Percentiles rank a stretch among this genome's conserved stretches.
These are phyloP conservation scores for Paxillus rubicundulus DNA, from an alignment of 768 basidiomycete species.

Conservation along the genomic window DNA sequence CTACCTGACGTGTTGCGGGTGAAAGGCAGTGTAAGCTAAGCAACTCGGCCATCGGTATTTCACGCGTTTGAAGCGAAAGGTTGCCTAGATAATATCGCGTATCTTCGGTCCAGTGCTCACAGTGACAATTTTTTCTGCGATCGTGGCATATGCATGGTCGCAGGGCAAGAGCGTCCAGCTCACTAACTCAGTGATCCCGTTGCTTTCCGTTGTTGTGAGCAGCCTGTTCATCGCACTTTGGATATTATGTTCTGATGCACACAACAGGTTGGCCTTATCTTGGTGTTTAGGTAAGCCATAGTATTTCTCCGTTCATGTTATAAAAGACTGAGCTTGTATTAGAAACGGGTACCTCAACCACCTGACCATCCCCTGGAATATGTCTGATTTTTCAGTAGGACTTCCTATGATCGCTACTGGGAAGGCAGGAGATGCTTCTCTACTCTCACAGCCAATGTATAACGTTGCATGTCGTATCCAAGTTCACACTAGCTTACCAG, in stretches of 20 bases:
- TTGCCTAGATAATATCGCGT: slow-evolving; percentile 57
- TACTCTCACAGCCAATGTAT: slow-evolving; percentile 59
- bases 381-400: slow-evolving; percentile 41
- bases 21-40: slow-evolving; percentile 69
- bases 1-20: slow-evolving; percentile 82
- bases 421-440: slow-evolving; percentile 89
- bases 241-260: slow-evolving; percentile 2
- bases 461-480: slow-evolving; percentile 2
- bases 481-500: not conserved
- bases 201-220: slow-evolving; percentile 86
- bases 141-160: slow-evolving; percentile 57
- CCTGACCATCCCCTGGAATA: not conserved
- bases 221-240: not conserved
- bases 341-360: slow-evolving; percentile 62
- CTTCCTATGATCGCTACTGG: slow-evolving; percentile 84
- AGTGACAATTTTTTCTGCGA: slow-evolving; percentile 70
- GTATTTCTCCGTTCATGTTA: not conserved
- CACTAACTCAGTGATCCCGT: slow-evolving; percentile 82
- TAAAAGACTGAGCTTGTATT: not conserved
- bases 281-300: slow-evolving; percentile 72
- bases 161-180: slow-evolving; percentile 60
- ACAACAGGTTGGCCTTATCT: slow-evolving; percentile 75
- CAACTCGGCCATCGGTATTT: not conserved
- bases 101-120: slow-evolving; percentile 83
- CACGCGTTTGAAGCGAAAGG: slow-evolving; percentile 5